A percentile compares a stretch with the other conserved stretches of the same genome.
phyloP scores from a whole-genome alignment of 345 rosid genomes.

The Melaleuca quinquenervia region DNA sequence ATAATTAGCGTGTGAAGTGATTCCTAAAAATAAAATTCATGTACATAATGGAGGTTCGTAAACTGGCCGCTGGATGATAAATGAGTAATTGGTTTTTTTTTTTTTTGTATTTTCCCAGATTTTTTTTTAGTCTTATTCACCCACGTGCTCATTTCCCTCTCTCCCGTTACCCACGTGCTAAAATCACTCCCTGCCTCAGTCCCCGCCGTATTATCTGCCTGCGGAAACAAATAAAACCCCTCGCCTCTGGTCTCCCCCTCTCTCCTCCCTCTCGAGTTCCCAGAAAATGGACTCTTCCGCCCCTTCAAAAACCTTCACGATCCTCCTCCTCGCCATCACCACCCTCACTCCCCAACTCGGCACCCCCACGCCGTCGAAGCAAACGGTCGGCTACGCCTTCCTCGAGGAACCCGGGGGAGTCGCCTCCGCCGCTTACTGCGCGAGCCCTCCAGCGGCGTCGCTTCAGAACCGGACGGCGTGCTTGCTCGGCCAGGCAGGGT shows the following conservation, averaged over 20 bases:
- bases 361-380: neutral
- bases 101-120: neutral
- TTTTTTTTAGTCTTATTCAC: neutral
- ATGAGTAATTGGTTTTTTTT: neutral
- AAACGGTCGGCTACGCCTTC: neutral
- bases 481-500: neutral
- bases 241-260: neutral
- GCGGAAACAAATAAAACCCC: neutral
- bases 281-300: neutral
- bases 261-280: neutral
- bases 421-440: neutral
- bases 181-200: neutral
- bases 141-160: conserved; percentile 20
- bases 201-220: neutral
- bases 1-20: neutral
- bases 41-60: neutral
- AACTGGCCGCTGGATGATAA: neutral
- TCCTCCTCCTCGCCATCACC: neutral
- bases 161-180: conserved; percentile 28
- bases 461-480: neutral
- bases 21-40: neutral
- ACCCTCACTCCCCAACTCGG: neutral
- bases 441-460: neutral
- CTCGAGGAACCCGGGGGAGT: neutral
- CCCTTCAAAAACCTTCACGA: neutral